Conservation (phyloP, 352 stramenopile genomes). For the Globisporangium apiculatum region DNA sequence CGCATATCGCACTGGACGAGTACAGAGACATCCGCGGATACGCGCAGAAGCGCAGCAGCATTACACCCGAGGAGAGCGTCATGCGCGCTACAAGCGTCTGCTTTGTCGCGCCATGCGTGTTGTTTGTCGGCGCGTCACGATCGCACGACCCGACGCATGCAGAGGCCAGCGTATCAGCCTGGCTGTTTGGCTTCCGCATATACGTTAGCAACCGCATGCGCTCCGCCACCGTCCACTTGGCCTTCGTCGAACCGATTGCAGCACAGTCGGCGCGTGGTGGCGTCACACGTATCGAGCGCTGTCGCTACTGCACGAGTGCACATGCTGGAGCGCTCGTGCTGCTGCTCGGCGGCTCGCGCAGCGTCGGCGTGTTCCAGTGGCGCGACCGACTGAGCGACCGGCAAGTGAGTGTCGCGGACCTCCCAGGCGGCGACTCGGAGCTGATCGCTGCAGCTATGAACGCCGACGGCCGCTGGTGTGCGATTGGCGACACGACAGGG, state of each 20-base stretch:
- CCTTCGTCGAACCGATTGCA: constrained; percentile 30
- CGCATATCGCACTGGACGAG: constrained; percentile 33
- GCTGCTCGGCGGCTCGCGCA: constrained; percentile 16
- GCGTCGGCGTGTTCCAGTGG: constrained; percentile 44
- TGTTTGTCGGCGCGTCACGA: constrained; percentile 28
- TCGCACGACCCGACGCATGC: constrained; percentile 6
- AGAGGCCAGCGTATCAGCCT: constrained; percentile 1
- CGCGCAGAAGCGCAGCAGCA: constrained; percentile 1
- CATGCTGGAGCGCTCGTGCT: constrained; percentile 27
- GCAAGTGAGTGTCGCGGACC: constrained; percentile 24
- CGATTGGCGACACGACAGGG: constrained; percentile 15
- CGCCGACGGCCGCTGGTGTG: constrained; percentile 25
- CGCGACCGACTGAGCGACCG: constrained; percentile 49
- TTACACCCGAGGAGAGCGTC: not conserved
- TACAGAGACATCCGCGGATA: constrained; percentile 14
- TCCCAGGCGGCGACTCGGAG: constrained; percentile 11
- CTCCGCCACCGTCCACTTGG: constrained; percentile 21
- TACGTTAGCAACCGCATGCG: constrained; percentile 15
- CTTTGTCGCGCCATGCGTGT: constrained; percentile 32
- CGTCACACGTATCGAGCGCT: not conserved
- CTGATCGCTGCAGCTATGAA: constrained; percentile 18
- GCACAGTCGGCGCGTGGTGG: not conserved
- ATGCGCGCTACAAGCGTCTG: constrained; percentile 25
- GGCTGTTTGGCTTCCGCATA: constrained; percentile 47
- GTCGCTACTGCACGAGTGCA: constrained; percentile 5